Evolutionary conservation across 2,329 filamentous ascomycete genomes (phyloP).

Genomic region (Fusarium setosum): DNA sequence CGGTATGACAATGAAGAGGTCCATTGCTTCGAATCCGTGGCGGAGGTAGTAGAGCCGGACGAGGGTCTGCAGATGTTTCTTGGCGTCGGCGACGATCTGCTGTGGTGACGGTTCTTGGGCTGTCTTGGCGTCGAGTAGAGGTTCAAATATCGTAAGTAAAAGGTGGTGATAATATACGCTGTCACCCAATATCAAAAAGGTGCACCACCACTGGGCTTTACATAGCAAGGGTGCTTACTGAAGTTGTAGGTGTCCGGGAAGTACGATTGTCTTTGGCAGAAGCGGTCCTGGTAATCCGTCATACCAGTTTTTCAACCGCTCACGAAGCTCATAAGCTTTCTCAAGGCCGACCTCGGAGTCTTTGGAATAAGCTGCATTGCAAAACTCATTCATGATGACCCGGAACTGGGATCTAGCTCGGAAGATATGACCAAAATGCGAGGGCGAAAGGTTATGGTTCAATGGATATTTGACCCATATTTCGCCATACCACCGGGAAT

Average conservation of each 20-base stretch:
- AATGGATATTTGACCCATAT: constrained; percentile 51
- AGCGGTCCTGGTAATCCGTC: constrained; percentile 40
- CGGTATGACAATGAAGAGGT: constrained; percentile 47
- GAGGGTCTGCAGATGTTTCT: constrained; percentile 38
- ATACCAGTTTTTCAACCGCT: constrained; percentile 44
- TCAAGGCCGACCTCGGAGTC: constrained; percentile 23
- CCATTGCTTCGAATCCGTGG: constrained; percentile 47
- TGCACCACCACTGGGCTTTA: not conserved
- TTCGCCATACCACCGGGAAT: constrained; percentile 49
- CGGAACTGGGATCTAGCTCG: not conserved
- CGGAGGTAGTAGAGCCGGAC: constrained; percentile 46
- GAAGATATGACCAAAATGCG: constrained; percentile 40
- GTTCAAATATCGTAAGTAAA: constrained; percentile 42
- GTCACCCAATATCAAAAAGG: not conserved
- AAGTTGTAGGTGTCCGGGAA: constrained; percentile 50
- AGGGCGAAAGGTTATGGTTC: constrained; percentile 30
- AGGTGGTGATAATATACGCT: constrained; percentile 43
- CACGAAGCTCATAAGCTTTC: constrained; percentile 33
- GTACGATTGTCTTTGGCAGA: constrained; percentile 42
- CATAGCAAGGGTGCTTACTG: constrained; percentile 46
- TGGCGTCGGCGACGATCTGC: constrained; percentile 36
- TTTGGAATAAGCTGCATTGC: constrained; percentile 23
- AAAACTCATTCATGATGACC: constrained; percentile 24
- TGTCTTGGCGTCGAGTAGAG: constrained; percentile 16
- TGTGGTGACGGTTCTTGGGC: not conserved